Base-by-base conservation (phyloP, 1,284 basidiomycete species). In the Pseudozyma tsukubaensis region DNA sequence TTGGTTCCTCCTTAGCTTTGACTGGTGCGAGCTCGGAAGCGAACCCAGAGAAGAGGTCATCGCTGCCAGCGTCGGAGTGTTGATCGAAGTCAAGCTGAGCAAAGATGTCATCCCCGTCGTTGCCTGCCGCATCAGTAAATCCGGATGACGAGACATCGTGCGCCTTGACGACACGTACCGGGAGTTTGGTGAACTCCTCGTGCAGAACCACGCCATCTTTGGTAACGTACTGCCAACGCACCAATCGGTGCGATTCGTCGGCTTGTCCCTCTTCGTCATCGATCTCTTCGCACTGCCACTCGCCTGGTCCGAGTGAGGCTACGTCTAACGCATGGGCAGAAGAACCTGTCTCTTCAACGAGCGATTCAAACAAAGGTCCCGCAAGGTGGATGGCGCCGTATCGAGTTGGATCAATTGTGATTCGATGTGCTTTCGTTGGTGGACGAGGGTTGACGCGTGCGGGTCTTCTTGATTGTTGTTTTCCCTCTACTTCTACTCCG, bases 361-460 rank as follows among this genome's bases (percentile, higher is more conserved):
- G 44, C 32, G 66, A 65, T 34, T 76, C 78, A 37, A 83, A 69
- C 45, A 82, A 44, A 6, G 57, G 13, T 0, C 73, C 78, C 3
- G 74, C 60, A 4, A 83, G 58, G 44, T 83, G 81, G 59, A 75
- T 69, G 40, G 69, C 67, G n/a, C 62, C 71, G 62, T 83, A 83
- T 1, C 81, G 67, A 11, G 78, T 78, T 0, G 81, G 81, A 45
- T 83, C 81, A 53, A 83, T 78, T 11, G 80, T 82, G 45, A 79
- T 65, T 11, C 80, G 48, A 32, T 73, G 69, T 7, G 78, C 68
- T 39, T 67, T 59, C 12, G 59, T 65, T 5, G 76, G 66, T 3
- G 67, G 69, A 1, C 63, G 59, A 35, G 73, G 63, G 42, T 73
- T 78, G 47, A 65, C 52, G 16, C 67, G 63, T 18, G 68, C 43